Evolutionary conservation across 2,329 filamentous ascomycete species (phyloP), one percentile per base, ranked within the genome.

Genomic region (Verticillium nonalfalfae): DNA sequence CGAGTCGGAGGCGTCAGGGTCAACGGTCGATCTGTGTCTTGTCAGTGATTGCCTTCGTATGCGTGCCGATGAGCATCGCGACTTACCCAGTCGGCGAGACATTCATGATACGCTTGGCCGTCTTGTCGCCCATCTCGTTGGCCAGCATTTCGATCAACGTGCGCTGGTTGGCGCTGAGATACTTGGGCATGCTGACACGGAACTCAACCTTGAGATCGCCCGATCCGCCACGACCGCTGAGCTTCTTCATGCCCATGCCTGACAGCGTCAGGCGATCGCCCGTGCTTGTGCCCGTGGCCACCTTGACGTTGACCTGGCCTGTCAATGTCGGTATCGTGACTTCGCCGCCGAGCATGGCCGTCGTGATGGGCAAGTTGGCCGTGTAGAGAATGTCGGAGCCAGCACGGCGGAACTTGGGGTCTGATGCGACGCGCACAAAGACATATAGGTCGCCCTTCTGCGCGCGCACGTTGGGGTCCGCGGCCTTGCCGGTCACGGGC

Each of bases 181-280:
- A 97, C 78, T 97, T 98, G 56, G 95, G 95, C 91, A 98, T 97
- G 60, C 85, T 80, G 56, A 99, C 91, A 74, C 92, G 92, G 83
- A 97, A 99, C 74, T 99, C 94, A 7, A 99, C 93, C 72, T 87
- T 89, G 63, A 99, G 78, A 71, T 99, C 95, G 66, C 95, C 95
- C 35, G 83, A 85, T 36, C 82, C 85, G 61, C 87, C 83, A 57
- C 91, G 84, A 18, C 84, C 81, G 64, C 85, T 82, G 11, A 99
- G 81, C 69, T 90, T 90, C 77, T 90, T 93, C 94, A 99, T 98
- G 63, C 95, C 95, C 90, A 92, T 93, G 7, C 94, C 94, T 1
- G 86, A 81, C 18, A 99, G 80, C 1, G 92, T 97, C 70, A 98
- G 89, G 74, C 89, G 91, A 72, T 99, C 95, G 59, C 95, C 95